Evolutionary conservation across 1,284 basidiomycete species (phyloP).

Genomic region (Cystobasidium slooffiae): DNA sequence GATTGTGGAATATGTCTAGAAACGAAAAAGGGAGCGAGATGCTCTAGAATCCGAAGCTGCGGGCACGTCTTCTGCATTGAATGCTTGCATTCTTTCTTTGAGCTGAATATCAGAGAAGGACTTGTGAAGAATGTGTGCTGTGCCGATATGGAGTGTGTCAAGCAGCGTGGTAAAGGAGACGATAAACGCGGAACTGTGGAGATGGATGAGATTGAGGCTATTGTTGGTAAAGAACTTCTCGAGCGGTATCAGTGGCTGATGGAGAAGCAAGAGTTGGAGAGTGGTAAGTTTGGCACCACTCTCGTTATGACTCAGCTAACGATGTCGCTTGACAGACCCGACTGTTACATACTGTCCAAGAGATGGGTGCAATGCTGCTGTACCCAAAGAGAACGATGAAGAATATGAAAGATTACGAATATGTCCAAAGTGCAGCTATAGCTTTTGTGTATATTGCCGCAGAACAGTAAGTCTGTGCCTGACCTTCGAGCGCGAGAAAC

Average conservation of each 20-base stretch:
- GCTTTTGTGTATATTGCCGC: constrained; percentile 67
- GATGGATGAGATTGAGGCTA: constrained; percentile 56
- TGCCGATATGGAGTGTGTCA: constrained; percentile 64
- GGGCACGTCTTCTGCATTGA: constrained; percentile 72
- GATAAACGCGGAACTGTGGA: constrained; percentile 44
- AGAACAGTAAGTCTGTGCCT: constrained; percentile 66
- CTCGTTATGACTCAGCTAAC: too few relatives aligned
- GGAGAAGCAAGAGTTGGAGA: constrained; percentile 70
- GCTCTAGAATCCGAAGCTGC: constrained; percentile 67
- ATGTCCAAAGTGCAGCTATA: constrained; percentile 65
- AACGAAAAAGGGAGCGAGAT: constrained; percentile 69
- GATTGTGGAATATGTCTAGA: constrained; percentile 72
- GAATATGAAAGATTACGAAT: constrained; percentile 71
- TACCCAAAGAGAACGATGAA: constrained; percentile 66
- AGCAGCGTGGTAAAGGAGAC: constrained; percentile 45
- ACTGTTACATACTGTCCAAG: constrained; percentile 74
- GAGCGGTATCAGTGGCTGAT: constrained; percentile 73
- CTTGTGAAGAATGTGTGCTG: constrained; percentile 71
- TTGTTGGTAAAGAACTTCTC: constrained; percentile 67
- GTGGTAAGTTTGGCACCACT: too few relatives aligned
- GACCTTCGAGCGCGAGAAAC: neutral
- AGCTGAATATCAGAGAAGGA: constrained; percentile 72
- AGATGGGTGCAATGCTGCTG: constrained; percentile 70
- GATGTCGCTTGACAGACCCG: constrained; percentile 63
- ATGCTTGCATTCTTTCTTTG: constrained; percentile 75